Base-by-base conservation (phyloP, 768 basidiomycete species). In the Guyanaporus albipodus region DNA sequence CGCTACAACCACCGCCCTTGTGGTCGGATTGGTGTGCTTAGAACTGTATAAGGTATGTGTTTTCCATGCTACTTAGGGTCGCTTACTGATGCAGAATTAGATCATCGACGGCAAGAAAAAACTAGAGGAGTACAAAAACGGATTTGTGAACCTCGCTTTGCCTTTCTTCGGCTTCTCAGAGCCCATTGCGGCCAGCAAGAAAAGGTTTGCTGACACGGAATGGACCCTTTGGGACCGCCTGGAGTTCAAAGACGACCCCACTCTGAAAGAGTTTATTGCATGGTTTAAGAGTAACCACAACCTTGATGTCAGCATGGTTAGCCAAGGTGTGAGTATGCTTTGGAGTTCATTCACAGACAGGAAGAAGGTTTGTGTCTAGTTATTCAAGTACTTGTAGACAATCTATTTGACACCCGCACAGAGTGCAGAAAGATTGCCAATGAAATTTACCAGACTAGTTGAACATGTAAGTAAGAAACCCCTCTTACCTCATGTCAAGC, bases 91-190 rank as follows among this genome's bases (percentile, higher is more conserved):
- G 42, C 10, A 2, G 6, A 28, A 35, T 31, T 2, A 96, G 93
- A 77, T 98, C 63, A 94, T 99, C 55, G 96, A 97, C 64, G 86
- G 87, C 51, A 98, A 98, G 79, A 83, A 74, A 61, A 87, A 91
- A 62, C 73, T 98, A 12, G 96, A 98, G 55, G 79, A 87, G 38
- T 99, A 91, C 79, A 97, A 96, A 79, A 99, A 99, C 60, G 95
- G 94, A 31, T 99, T 99, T 67, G 80, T 98, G 59, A 99, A 99
- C 68, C 77, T 99, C 44, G 96, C 96, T 4, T 70, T 99, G 44
- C 96, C 96, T 1, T 98, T 98, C 84, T 98, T 98, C 62, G 96
- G 91, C 22, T 99, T 98, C 76, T 97, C 94, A 2, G 96, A 99
- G 60, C 96, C 96, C 10, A 90, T 98, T 53, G 84, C 83, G 4